Evolutionary conservation across 768 basidiomycete genomes (phyloP), one percentile per base, ranked within the genome.

Genomic region (Chalciporus pseudorubinellus): DNA sequence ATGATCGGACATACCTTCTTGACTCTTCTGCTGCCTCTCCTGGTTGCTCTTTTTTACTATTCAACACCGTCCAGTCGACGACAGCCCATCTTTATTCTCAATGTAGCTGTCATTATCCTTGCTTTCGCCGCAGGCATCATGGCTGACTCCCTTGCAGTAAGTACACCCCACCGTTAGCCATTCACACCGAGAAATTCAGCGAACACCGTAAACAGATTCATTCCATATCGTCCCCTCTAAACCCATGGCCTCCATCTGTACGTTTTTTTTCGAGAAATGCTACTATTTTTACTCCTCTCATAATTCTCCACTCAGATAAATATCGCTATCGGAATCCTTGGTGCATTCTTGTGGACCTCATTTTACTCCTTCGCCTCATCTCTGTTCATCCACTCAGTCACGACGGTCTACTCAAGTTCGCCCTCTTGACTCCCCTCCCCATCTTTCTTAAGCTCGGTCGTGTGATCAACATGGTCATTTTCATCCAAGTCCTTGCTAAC

Each of bases 1-100:
- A 58, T 72, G 54, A 61, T 71, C 24, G 59, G 59, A 1, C 65
- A 69, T 33, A 62, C 67, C 0, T 67, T 72, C 46, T 47, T 65
- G 28, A 58, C 64, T 3, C 58, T 71, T 12, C 65, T 68, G 5
- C n/a, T 69, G 1, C 62, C 67, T 29, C 68, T 69, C 51, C 41
- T 68, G 9, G 52, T 64, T 9, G 67, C 68, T 12, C 26, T 69
- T 33, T 64, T 69, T 49, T 64, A 66, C 46, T 69, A 60, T 22
- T 70, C 68, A 6, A 68, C 59, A 4, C 51, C 58, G 0, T 49
- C 56, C 29, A 56, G 64, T 18, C 62, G 68, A 18, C 31, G 56
- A 5, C 57, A 56, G 10, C 60, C 66, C 1, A 66, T 69, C 31
- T 69, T 70, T 39, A 56, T 63, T 16, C 63, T 69, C 42, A 70